phyloP scores from a whole-genome alignment of 257 asterid species.

The Verbena officinalis region DNA sequence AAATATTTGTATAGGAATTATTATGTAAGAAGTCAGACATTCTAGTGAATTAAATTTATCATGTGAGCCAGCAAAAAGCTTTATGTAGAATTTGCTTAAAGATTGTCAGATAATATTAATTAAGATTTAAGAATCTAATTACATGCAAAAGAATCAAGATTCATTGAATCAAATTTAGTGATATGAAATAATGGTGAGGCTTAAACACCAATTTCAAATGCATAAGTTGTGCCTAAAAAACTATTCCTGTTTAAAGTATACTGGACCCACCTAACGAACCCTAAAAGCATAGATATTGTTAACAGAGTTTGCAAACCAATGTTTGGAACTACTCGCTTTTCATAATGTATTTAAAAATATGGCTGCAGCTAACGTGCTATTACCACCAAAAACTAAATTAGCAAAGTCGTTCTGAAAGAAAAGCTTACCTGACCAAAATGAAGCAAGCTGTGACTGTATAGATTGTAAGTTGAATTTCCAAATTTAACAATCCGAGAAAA shows the following conservation, averaged over 20 bases:
- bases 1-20: background rate
- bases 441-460: conserved; percentile 97
- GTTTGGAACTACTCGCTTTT: conserved; percentile 6
- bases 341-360: conserved; percentile 5
- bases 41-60: background rate
- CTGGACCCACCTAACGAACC: background rate
- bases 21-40: background rate
- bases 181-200: background rate
- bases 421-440: conserved; percentile 90
- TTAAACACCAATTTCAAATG: background rate
- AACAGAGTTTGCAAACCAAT: background rate
- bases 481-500: conserved; percentile 60
- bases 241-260: conserved; percentile 9
- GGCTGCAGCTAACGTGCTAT: conserved; percentile 8
- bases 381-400: background rate
- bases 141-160: background rate
- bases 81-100: background rate
- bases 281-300: background rate
- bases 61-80: background rate
- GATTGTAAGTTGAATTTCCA: conserved; percentile 76
- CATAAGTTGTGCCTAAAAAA: background rate
- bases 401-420: conserved; percentile 15
- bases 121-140: background rate
- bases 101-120: conserved; percentile 5
- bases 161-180: conserved; percentile 6